phyloP scores from a whole-genome alignment of 2,329 filamentous ascomycete genomes.

The Talaromyces sp. region DNA sequence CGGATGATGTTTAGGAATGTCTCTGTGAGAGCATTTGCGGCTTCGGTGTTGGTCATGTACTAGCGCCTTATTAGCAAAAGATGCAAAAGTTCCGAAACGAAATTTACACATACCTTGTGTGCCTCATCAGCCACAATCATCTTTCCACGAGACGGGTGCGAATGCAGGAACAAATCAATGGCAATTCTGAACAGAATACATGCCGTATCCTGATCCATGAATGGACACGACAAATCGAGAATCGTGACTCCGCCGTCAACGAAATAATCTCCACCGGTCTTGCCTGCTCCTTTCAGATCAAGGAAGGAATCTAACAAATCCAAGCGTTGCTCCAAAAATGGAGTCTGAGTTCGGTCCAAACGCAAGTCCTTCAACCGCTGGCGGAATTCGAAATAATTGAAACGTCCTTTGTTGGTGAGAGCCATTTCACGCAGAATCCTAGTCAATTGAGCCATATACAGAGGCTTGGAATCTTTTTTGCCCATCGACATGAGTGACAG shows the following conservation, averaged over 20 bases:
- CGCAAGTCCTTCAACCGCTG: constrained; percentile 17
- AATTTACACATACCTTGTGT: constrained; percentile 59
- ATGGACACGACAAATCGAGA: constrained; percentile 70
- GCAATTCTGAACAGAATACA: constrained; percentile 72
- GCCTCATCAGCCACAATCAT: constrained; percentile 72
- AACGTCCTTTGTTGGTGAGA: constrained; percentile 19
- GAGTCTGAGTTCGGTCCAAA: constrained; percentile 20
- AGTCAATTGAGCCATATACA: constrained; percentile 26
- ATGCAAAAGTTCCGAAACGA: constrained; percentile 12
- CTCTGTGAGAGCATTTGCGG: constrained; percentile 55
- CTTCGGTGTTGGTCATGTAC: constrained; percentile 58
- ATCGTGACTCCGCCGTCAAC: constrained; percentile 51
- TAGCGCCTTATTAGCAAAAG: constrained; percentile 36
- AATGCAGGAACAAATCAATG: constrained; percentile 62
- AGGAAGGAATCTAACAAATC: constrained; percentile 28
- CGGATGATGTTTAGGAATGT: constrained; percentile 61
- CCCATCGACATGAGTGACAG: constrained; percentile 27
- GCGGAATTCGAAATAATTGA: constrained; percentile 27
- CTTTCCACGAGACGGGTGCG: constrained; percentile 49
- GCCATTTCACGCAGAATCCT: constrained; percentile 28
- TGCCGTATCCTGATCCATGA: constrained; percentile 61
- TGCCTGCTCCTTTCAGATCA: constrained; percentile 15
- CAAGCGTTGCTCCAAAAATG: constrained; percentile 24
- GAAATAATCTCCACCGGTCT: constrained; percentile 17
- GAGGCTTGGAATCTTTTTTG: constrained; percentile 21